Evolutionary conservation across 306 rosid genomes (phyloP).

Genomic region (peach (Prunus persica)): Prunus_persica_NCBIv2 NC_034010.1:29067501-29068000

Average conservation of each 20-base stretch:
- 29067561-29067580: not conserved
- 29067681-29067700: no score
- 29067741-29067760: not conserved
- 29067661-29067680: rapidly evolving
- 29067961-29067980: slow-evolving; percentile 28
- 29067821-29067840: not conserved
- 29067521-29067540: not conserved
- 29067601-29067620: no score
- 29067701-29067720: not conserved
- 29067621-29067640: no score
- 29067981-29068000: slow-evolving; percentile 60
- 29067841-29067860: not conserved
- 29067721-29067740: not conserved
- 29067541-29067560: not conserved
- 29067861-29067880: slow-evolving; percentile 9
- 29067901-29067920: slow-evolving; percentile 22
- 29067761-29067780: not conserved
- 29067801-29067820: not conserved
- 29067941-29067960: slow-evolving; percentile 23
- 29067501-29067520: not conserved
- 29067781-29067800: not conserved
- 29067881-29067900: not conserved
- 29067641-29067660: rapidly evolving
- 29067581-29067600: no score
- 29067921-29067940: slow-evolving; percentile 29